Evolutionary conservation across 345 rosid species (phyloP).

Genomic region (Eucalyptus tenuipes): DNA sequence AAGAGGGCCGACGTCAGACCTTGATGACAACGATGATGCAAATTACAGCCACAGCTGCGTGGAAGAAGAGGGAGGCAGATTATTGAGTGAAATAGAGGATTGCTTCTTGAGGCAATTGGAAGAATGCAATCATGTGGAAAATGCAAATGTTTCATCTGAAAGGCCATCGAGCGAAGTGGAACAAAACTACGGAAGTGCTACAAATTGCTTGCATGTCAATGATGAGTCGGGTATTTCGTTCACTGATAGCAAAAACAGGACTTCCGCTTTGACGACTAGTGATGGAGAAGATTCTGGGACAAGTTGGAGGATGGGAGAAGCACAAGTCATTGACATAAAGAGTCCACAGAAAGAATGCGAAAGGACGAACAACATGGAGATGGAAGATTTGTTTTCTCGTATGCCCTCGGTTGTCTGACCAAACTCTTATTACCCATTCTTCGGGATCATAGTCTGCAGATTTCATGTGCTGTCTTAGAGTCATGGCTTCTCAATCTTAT

Average conservation of each 20-base stretch:
- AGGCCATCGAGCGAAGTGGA: not conserved
- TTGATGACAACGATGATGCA: constrained; percentile 24
- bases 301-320: not conserved
- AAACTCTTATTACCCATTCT: not conserved
- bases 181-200: constrained; percentile 5
- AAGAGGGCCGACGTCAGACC: constrained; percentile 42
- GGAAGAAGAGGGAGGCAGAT: constrained; percentile 39
- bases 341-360: constrained; percentile 1
- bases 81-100: constrained; percentile 52
- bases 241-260: constrained; percentile 35
- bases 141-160: not conserved
- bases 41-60: constrained; percentile 18
- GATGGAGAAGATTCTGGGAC: constrained; percentile 5
- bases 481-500: not conserved
- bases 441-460: not conserved
- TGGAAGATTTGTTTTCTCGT: not conserved
- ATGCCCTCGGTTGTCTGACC: constrained; percentile 7
- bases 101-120: constrained; percentile 55
- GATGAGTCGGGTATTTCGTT: constrained; percentile 25
- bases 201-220: constrained; percentile 13
- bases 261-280: constrained; percentile 7
- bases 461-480: constrained; percentile 1
- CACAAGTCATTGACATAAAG: not conserved
- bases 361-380: constrained; percentile 4
- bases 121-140: not conserved